These are phyloP conservation scores for Aciculosporium take DNA, from an alignment of 2,329 filamentous ascomycete species.

Conservation along the genomic window DNA sequence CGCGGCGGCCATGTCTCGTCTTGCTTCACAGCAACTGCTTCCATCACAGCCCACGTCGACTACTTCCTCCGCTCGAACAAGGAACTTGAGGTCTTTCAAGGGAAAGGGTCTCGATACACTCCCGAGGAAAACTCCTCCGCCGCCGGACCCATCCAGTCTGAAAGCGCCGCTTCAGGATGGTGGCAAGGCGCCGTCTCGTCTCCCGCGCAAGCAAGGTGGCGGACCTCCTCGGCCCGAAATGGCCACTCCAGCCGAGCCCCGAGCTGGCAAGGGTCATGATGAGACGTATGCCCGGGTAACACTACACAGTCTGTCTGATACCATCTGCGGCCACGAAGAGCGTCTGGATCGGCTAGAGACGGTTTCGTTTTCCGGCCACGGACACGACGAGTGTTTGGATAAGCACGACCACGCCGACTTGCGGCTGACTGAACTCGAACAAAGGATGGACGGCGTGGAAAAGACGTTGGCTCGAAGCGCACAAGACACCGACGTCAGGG, in stretches of 20 bases:
- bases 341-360: slow-evolving; percentile 58
- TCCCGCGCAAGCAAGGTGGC: slow-evolving; percentile 3
- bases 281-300: slow-evolving; percentile 18
- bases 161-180: slow-evolving; percentile 17
- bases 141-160: slow-evolving; percentile 17
- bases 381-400: slow-evolving; percentile 56
- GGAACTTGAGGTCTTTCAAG: slow-evolving; percentile 40
- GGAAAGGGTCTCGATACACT: slow-evolving; percentile 43
- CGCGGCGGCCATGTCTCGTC: slow-evolving; percentile 24
- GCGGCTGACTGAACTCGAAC: slow-evolving; percentile 55
- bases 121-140: slow-evolving; percentile 2
- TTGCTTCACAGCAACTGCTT: slow-evolving; percentile 36
- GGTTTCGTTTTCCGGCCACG: slow-evolving; percentile 49
- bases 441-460: slow-evolving; percentile 44
- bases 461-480: slow-evolving; percentile 38
- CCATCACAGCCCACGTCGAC: slow-evolving; percentile 39
- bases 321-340: slow-evolving; percentile 45
- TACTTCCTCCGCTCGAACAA: slow-evolving; percentile 33
- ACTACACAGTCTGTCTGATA: slow-evolving; percentile 33
- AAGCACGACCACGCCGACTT: slow-evolving; percentile 53
- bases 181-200: slow-evolving; percentile 1
- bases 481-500: slow-evolving; percentile 21
- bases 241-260: slow-evolving; percentile 16
- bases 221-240: slow-evolving; percentile 10
- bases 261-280: slow-evolving; percentile 9